phyloP scores from a whole-genome alignment of 805 yeast species.

The Yamadazyma sp. region DNA sequence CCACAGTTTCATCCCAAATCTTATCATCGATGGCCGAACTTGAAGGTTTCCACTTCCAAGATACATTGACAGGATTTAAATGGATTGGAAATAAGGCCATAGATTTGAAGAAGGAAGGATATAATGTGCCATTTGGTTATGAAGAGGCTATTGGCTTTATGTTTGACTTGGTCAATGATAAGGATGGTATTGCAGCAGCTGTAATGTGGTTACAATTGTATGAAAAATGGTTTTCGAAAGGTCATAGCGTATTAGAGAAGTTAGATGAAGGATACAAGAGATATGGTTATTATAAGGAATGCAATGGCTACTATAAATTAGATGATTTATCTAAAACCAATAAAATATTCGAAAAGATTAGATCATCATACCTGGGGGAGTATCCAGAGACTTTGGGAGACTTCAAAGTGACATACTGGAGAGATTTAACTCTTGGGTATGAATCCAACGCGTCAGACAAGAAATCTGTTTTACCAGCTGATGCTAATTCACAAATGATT shows the following conservation, averaged over 20 bases:
- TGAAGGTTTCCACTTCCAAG: conserved; percentile 61
- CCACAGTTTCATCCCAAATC: conserved; percentile 91
- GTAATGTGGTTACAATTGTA: conserved; percentile 71
- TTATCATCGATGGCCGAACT: conserved; percentile 62
- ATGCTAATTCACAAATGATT: conserved; percentile 80
- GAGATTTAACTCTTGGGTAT: conserved; percentile 81
- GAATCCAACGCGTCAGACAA: conserved; percentile 64
- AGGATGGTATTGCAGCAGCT: conserved; percentile 88
- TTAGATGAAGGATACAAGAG: conserved; percentile 56
- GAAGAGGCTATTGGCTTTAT: conserved; percentile 97
- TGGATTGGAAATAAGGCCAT: conserved; percentile 94
- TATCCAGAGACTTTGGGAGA: conserved; percentile 54
- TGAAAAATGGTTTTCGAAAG: conserved; percentile 43
- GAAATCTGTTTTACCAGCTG: conserved; percentile 66
- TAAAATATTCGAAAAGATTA: conserved; percentile 52
- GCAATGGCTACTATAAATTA: conserved; percentile 81
- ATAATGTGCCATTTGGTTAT: conserved; percentile 77
- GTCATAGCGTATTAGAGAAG: conserved; percentile 41
- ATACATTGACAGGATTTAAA: conserved; percentile 93
- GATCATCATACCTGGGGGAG: conserved; percentile 29
- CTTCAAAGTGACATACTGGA: conserved; percentile 60
- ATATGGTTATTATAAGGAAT: conserved; percentile 81
- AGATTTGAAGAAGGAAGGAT: conserved; percentile 63
- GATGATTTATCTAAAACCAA: conserved; percentile 51
- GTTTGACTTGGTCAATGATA: conserved; percentile 82